Evolutionary conservation across 1,139 yeast genomes (phyloP).

Genomic region (Yamadazyma atlantica): DNA sequence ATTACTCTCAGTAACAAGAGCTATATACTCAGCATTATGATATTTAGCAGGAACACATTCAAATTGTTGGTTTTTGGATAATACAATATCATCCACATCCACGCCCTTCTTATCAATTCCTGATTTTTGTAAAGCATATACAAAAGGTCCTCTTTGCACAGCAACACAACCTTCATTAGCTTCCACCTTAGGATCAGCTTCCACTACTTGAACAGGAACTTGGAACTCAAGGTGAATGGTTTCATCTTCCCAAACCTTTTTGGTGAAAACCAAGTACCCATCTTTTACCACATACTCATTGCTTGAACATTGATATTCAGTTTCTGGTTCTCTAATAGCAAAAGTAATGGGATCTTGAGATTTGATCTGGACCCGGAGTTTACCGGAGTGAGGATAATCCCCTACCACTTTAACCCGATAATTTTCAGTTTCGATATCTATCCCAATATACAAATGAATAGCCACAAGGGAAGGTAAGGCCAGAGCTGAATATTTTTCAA

Average conservation of each 20-base stretch:
- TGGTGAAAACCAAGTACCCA: constrained; percentile 12
- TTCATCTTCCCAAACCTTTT: constrained; percentile 12
- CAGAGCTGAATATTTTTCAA: constrained; percentile 15
- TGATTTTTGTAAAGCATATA: constrained; percentile 18
- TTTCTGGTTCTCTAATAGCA: constrained; percentile 14
- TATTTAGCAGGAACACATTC: constrained; percentile 1
- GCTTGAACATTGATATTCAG: constrained; percentile 5
- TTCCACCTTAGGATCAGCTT: constrained; percentile 15
- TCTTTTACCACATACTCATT: constrained; percentile 2
- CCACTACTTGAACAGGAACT: constrained; percentile 12
- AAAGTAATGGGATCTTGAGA: constrained; percentile 10
- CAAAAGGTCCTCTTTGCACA: constrained; percentile 19
- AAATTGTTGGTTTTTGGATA: constrained; percentile 9
- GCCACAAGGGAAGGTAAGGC: constrained; percentile 8
- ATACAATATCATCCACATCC: constrained; percentile 6
- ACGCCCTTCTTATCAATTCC: constrained; percentile 8
- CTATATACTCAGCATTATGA: constrained; percentile 7
- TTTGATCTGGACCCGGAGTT: constrained; percentile 5
- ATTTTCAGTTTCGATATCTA: constrained; percentile 5
- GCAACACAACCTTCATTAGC: constrained; percentile 19
- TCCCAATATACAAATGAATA: constrained; percentile 17
- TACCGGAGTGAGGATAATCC: constrained; percentile 15
- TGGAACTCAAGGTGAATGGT: constrained; percentile 12
- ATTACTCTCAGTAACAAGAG: constrained; percentile 7
- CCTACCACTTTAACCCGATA: constrained; percentile 9